Conservation (phyloP, 441 rosid species). For the Hypseocharis bilobata region DNA sequence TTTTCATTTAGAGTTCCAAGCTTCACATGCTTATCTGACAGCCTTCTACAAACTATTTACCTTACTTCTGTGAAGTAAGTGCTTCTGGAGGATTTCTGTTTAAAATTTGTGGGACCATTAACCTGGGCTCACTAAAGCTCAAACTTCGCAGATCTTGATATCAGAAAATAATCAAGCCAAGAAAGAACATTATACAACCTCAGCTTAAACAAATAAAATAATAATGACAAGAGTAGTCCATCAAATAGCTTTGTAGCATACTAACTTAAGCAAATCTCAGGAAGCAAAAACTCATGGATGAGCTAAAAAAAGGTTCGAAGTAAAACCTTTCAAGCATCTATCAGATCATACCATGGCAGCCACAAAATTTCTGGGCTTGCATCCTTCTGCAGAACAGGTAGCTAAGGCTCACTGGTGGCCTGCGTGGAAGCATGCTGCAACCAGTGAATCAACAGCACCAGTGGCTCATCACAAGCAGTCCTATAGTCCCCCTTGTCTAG, state of each 20-base stretch:
- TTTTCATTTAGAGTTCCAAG: neutral
- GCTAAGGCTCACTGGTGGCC: conserved; percentile 25
- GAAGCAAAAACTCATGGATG: conserved; percentile 13
- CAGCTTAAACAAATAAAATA: neutral
- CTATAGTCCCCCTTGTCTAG: conserved; percentile 22
- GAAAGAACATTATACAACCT: neutral
- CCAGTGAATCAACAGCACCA: conserved; percentile 19
- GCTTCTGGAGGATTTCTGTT: too few species aligned
- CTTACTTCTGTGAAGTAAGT: neutral
- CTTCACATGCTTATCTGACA: neutral
- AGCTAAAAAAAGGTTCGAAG: conserved; percentile 17
- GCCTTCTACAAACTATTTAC: neutral
- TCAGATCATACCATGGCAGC: conserved; percentile 25
- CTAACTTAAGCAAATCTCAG: neutral
- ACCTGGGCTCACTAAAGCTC: too few species aligned
- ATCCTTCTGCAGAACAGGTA: conserved; percentile 22
- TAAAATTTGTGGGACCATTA: too few species aligned
- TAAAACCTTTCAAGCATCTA: conserved; percentile 25
- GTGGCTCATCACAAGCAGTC: conserved; percentile 12
- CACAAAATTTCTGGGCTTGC: conserved; percentile 25
- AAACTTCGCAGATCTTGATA: neutral
- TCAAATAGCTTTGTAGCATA: conserved; percentile 2
- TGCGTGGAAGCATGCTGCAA: conserved; percentile 21
- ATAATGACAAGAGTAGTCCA: neutral
- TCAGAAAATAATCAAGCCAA: neutral